Conservation (phyloP, 2,329 filamentous ascomycete species). For the Verruconis gallopava region DNA sequence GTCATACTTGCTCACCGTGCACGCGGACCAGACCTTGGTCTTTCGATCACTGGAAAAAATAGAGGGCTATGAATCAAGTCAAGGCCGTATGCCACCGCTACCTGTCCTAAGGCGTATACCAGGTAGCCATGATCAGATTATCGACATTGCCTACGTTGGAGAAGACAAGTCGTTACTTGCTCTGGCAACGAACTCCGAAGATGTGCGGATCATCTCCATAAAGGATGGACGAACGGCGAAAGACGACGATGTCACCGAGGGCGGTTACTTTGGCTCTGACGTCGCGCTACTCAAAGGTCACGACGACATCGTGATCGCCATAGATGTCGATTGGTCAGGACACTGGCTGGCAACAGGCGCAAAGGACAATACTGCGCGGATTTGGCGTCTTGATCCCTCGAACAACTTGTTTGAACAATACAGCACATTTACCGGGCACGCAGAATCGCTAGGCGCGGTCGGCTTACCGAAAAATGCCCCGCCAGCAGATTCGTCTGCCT, state of each 20-base stretch:
- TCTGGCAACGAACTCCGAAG: conserved; percentile 88
- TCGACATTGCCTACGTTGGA: conserved; percentile 80
- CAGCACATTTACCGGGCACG: conserved; percentile 76
- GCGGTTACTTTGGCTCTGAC: conserved; percentile 78
- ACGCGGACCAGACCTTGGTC: conserved; percentile 78
- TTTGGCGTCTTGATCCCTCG: conserved; percentile 75
- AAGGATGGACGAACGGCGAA: conserved; percentile 21
- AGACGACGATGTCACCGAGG: conserved; percentile 17
- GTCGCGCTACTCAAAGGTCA: conserved; percentile 78
- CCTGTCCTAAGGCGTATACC: conserved; percentile 66
- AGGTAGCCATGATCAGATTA: conserved; percentile 94
- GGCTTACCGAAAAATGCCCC: conserved; percentile 63
- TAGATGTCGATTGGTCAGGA: conserved; percentile 93
- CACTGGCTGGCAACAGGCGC: conserved; percentile 93
- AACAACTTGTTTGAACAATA: conserved; percentile 51
- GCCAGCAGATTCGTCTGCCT: conserved; percentile 53
- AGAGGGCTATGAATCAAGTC: conserved; percentile 19
- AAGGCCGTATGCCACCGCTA: conserved; percentile 42
- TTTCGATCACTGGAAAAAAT: conserved; percentile 49
- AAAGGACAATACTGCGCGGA: conserved; percentile 86
- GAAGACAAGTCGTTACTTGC: conserved; percentile 71
- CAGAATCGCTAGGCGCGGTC: conserved; percentile 85
- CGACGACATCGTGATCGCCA: conserved; percentile 86
- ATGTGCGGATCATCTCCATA: conserved; percentile 75
- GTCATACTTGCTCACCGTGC: conserved; percentile 64